phyloP scores from a whole-genome alignment of 1,284 basidiomycete genomes.

The Austropuccinia psidii region DNA sequence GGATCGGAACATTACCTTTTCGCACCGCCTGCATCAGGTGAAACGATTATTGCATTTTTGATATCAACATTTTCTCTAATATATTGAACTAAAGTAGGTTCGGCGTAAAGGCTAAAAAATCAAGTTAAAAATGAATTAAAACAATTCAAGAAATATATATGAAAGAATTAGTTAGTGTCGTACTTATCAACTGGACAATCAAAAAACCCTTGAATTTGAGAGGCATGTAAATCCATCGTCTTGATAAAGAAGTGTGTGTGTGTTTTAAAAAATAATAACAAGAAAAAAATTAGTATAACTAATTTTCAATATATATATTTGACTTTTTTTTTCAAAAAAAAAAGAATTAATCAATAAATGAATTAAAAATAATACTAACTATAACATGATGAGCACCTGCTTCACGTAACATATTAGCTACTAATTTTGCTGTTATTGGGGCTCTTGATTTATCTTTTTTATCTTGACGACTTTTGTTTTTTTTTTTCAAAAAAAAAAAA shows the following conservation, averaged over 20 bases:
- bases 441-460: slow-evolving; percentile 99
- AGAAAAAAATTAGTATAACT: background rate
- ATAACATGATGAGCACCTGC: slow-evolving; percentile 98
- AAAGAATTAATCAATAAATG: too few relatives aligned
- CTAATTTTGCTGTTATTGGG: slow-evolving; percentile 95
- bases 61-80: slow-evolving; percentile 85
- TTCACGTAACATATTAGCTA: slow-evolving; percentile 97
- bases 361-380: slow-evolving; percentile 55
- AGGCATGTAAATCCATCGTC: slow-evolving; percentile 97
- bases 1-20: slow-evolving; percentile 63
- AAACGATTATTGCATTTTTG: slow-evolving; percentile 87
- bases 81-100: slow-evolving; percentile 92
- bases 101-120: slow-evolving; percentile 74
- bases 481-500: background rate
- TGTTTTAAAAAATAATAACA: background rate
- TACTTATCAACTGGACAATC: slow-evolving; percentile 99
- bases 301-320: background rate
- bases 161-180: too few relatives aligned
- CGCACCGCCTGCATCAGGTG: slow-evolving; percentile 95
- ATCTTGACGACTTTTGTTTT: slow-evolving; percentile 62
- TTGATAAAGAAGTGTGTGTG: too few relatives aligned
- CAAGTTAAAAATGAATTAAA: background rate
- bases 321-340: slow-evolving; percentile 39
- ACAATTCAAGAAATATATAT: background rate
- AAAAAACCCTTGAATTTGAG: slow-evolving; percentile 99